Evolutionary conservation across 2,329 filamentous ascomycete genomes (phyloP).

Genomic region (Talaromyces sp.): DNA sequence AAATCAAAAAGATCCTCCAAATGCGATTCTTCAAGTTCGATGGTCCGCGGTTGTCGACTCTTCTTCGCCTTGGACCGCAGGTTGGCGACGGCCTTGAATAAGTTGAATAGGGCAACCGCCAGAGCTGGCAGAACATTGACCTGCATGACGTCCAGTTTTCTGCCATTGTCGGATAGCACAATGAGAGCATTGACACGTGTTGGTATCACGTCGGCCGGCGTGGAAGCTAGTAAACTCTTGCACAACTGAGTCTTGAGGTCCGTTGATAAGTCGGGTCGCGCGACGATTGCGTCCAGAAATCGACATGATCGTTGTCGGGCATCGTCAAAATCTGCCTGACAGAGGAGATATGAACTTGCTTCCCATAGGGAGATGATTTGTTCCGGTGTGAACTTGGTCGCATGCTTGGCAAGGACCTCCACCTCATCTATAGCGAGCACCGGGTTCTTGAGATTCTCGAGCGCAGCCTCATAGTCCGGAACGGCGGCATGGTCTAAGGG

Average conservation of each 20-base stretch:
- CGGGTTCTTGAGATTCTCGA: slow-evolving; percentile 33
- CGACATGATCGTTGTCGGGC: slow-evolving; percentile 35
- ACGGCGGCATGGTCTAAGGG: slow-evolving; percentile 37
- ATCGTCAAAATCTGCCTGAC: slow-evolving; percentile 33
- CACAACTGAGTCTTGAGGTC: slow-evolving; percentile 34
- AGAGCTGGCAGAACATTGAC: slow-evolving; percentile 39
- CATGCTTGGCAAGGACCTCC: slow-evolving; percentile 31
- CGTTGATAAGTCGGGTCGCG: slow-evolving; percentile 39
- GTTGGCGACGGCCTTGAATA: slow-evolving; percentile 37
- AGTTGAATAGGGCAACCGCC: slow-evolving; percentile 37
- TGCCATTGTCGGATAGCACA: slow-evolving; percentile 41
- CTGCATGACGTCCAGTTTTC: slow-evolving; percentile 40
- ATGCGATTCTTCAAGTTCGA: slow-evolving; percentile 31
- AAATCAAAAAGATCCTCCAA: slow-evolving; percentile 41
- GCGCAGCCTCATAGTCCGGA: slow-evolving; percentile 38
- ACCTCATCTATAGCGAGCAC: slow-evolving; percentile 39
- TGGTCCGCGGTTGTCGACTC: slow-evolving; percentile 31
- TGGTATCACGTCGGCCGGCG: slow-evolving; percentile 37
- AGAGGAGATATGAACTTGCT: slow-evolving; percentile 36
- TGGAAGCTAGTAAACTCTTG: slow-evolving; percentile 33
- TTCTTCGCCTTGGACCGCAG: slow-evolving; percentile 39
- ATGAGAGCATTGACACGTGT: slow-evolving; percentile 39
- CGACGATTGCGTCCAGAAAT: slow-evolving; percentile 36
- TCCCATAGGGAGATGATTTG: slow-evolving; percentile 42
- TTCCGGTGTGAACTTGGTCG: slow-evolving; percentile 38